Percentiles rank a stretch among this genome's conserved stretches.
phyloP scores from a whole-genome alignment of 208 protist species.

The Acanthamoeba lenticulata region DNA sequence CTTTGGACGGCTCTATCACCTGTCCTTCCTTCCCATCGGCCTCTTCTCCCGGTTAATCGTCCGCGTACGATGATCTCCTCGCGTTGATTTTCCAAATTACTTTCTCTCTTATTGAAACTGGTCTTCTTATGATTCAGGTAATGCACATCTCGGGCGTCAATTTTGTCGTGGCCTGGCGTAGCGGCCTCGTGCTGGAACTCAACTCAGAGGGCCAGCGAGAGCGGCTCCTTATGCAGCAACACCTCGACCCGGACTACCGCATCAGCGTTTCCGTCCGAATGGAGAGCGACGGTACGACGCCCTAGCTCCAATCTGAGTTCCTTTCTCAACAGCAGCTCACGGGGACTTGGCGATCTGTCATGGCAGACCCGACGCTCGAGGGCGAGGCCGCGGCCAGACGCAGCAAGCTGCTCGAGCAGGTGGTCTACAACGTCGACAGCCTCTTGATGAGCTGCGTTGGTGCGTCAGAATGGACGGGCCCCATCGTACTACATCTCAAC shows the following conservation, averaged over 20 bases:
- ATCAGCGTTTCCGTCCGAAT: neutral
- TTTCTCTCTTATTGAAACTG: neutral
- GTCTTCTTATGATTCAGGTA: too few species aligned
- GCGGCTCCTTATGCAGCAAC: neutral
- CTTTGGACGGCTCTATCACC: neutral
- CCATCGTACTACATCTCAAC: neutral
- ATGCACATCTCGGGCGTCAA: neutral
- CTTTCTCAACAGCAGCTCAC: too few species aligned
- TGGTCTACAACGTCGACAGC: neutral
- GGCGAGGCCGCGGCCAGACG: neutral
- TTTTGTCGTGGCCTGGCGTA: neutral
- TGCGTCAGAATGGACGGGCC: neutral
- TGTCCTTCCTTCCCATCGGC: conserved; percentile 1
- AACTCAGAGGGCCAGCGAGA: neutral
- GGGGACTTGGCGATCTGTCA: too few species aligned
- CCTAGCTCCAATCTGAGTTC: too few species aligned
- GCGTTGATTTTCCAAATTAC: neutral
- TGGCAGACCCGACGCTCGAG: neutral
- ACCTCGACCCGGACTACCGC: neutral
- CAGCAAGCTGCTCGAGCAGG: neutral
- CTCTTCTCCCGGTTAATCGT: conserved; percentile 21
- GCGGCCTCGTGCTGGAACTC: neutral
- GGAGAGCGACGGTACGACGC: neutral
- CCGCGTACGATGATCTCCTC: neutral
- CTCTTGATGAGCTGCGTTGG: neutral